phyloP scores from a whole-genome alignment of 2,329 filamentous ascomycete species.

The Tolypocladium paradoxum region DNA sequence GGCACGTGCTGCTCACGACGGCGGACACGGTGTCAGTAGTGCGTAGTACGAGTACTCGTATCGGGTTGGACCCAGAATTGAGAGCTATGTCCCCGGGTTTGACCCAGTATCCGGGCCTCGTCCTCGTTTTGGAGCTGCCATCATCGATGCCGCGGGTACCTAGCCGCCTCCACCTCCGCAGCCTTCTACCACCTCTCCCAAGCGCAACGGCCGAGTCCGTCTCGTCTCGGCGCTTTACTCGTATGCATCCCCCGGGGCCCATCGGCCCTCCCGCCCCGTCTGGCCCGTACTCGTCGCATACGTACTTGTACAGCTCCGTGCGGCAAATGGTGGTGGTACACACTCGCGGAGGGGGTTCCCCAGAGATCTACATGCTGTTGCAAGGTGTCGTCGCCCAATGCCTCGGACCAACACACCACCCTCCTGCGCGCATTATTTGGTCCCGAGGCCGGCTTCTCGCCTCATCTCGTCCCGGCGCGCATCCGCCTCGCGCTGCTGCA shows the following conservation, averaged over 20 bases:
- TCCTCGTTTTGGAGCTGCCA: neutral
- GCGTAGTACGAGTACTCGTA: too few relatives aligned
- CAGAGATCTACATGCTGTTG: neutral
- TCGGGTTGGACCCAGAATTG: too few relatives aligned
- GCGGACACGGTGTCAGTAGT: too few relatives aligned
- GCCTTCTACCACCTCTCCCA: too few relatives aligned
- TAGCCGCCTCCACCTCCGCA: neutral
- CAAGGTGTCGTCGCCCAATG: neutral
- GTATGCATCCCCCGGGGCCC: neutral
- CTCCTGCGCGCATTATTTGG: conserved; percentile 13
- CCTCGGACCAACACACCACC: neutral
- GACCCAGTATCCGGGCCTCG: too few relatives aligned
- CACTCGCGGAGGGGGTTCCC: neutral
- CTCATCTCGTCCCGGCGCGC: conserved; percentile 37
- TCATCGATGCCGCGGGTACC: neutral
- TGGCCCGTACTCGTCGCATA: neutral
- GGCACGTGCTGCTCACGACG: too few relatives aligned
- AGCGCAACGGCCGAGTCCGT: neutral
- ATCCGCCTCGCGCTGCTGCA: conserved; percentile 29
- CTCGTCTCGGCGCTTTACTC: neutral
- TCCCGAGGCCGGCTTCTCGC: conserved; percentile 33
- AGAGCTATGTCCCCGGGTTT: too few relatives aligned
- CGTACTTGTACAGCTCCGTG: neutral
- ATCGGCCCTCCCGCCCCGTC: neutral
- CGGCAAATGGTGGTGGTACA: neutral